These are phyloP conservation scores for Fonsecaea multimorphosa DNA, from an alignment of 2,329 filamentous ascomycete species.

Conservation along the genomic window DNA sequence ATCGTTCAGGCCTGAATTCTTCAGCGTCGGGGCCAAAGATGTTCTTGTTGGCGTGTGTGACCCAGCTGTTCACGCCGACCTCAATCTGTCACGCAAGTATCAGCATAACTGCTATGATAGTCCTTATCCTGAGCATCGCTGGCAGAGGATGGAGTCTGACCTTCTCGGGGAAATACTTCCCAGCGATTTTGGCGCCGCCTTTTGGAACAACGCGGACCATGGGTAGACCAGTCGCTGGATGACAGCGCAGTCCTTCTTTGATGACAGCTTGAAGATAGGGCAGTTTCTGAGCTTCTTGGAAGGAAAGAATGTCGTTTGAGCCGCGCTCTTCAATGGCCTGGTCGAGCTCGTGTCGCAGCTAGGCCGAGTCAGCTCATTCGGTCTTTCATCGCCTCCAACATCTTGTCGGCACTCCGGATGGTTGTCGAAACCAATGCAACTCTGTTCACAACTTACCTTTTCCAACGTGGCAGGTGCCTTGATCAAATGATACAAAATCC, in stretches of 20 bases:
- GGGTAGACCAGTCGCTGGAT: constrained; percentile 74
- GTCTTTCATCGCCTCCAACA: neutral
- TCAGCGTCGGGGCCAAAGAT: constrained; percentile 60
- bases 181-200: constrained; percentile 52
- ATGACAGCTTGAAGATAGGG: constrained; percentile 78
- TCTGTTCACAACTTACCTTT: constrained; percentile 18
- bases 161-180: constrained; percentile 51
- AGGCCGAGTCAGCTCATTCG: constrained; percentile 5
- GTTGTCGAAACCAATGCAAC: neutral
- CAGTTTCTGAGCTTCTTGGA: constrained; percentile 68
- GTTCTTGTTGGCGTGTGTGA: constrained; percentile 53
- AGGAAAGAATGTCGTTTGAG: constrained; percentile 51
- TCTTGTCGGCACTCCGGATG: neutral
- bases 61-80: constrained; percentile 54
- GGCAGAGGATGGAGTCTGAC: constrained; percentile 18
- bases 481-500: constrained; percentile 76
- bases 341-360: constrained; percentile 36
- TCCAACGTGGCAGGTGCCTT: constrained; percentile 58
- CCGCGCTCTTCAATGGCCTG: constrained; percentile 41
- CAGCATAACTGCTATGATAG: neutral
- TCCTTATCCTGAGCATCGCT: neutral
- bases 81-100: constrained; percentile 36
- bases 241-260: constrained; percentile 77
- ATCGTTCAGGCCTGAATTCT: constrained; percentile 71
- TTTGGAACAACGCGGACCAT: constrained; percentile 69